These are phyloP conservation scores for Carallia brachiata DNA, from an alignment of 345 rosid genomes.

Conservation along the genomic window DNA sequence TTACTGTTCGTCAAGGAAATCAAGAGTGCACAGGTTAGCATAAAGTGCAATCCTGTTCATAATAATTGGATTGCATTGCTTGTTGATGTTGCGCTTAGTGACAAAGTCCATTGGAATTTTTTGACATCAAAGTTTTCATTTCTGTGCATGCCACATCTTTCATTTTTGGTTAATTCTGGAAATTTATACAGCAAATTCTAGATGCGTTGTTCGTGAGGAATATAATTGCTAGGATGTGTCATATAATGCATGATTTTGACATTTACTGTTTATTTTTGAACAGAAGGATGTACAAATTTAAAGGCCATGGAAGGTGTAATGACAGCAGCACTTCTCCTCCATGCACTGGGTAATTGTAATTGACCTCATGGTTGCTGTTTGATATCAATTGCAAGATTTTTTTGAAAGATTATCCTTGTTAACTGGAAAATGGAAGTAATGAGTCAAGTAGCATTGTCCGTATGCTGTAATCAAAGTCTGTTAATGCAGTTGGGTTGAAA, in stretches of 20 bases:
- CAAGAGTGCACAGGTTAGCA: conserved; percentile 63
- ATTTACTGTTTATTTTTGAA: conserved; percentile 6
- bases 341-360: conserved; percentile 61
- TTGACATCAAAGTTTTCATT: too few species aligned
- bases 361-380: background rate
- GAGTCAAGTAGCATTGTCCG: background rate
- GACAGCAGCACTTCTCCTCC: conserved; percentile 77
- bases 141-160: too few species aligned
- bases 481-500: conserved; percentile 85
- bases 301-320: conserved; percentile 75
- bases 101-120: too few species aligned
- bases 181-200: too few species aligned
- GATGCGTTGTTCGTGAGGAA: too few species aligned
- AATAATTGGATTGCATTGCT: background rate
- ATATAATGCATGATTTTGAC: background rate
- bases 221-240: too few species aligned
- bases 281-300: conserved; percentile 76
- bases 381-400: background rate
- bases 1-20: conserved; percentile 62
- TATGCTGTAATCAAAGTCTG: background rate
- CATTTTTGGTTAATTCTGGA: too few species aligned
- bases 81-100: background rate
- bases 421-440: background rate
- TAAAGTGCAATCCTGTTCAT: background rate
- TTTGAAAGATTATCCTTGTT: background rate